A percentile compares a stretch with the other conserved stretches of the same genome.
These are phyloP conservation scores for Fusarium buharicum DNA, from an alignment of 2,329 filamentous ascomycete species.

Conservation along the genomic window DNA sequence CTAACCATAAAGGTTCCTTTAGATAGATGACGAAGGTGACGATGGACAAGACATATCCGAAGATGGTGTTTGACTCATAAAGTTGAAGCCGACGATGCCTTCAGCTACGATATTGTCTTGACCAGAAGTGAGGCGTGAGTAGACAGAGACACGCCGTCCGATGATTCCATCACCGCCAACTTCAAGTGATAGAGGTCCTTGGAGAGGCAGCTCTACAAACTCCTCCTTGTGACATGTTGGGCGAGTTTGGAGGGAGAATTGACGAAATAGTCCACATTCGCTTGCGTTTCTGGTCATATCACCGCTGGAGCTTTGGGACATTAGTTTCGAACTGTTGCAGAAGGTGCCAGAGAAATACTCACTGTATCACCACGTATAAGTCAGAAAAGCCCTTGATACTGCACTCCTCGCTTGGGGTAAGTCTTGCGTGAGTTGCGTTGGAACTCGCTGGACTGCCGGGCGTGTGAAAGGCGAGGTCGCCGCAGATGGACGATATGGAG, in stretches of 20 bases:
- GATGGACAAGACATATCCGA: slow-evolving; percentile 8
- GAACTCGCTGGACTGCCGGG: slow-evolving; percentile 51
- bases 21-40: slow-evolving; percentile 25
- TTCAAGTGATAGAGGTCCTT: slow-evolving; percentile 54
- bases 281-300: slow-evolving; percentile 54
- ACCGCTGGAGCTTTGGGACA: slow-evolving; percentile 50
- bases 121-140: slow-evolving; percentile 41
- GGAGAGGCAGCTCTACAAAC: slow-evolving; percentile 51
- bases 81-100: slow-evolving; percentile 63
- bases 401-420: slow-evolving; percentile 48
- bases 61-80: slow-evolving; percentile 32
- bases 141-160: slow-evolving; percentile 59
- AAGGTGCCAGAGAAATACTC: slow-evolving; percentile 25
- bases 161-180: slow-evolving; percentile 61
- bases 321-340: slow-evolving; percentile 3
- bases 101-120: slow-evolving; percentile 54
- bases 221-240: slow-evolving; percentile 11
- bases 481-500: slow-evolving; percentile 34
- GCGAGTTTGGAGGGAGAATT: slow-evolving; percentile 48
- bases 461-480: slow-evolving; percentile 58
- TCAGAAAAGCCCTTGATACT: slow-evolving; percentile 32
- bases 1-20: slow-evolving; percentile 6
- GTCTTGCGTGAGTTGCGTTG: slow-evolving; percentile 56
- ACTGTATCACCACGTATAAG: slow-evolving; percentile 59
- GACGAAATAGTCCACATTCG: slow-evolving; percentile 57